These are phyloP conservation scores for Huntiella omanensis DNA, from an alignment of 2,329 filamentous ascomycete species.

Conservation along the genomic window DNA sequence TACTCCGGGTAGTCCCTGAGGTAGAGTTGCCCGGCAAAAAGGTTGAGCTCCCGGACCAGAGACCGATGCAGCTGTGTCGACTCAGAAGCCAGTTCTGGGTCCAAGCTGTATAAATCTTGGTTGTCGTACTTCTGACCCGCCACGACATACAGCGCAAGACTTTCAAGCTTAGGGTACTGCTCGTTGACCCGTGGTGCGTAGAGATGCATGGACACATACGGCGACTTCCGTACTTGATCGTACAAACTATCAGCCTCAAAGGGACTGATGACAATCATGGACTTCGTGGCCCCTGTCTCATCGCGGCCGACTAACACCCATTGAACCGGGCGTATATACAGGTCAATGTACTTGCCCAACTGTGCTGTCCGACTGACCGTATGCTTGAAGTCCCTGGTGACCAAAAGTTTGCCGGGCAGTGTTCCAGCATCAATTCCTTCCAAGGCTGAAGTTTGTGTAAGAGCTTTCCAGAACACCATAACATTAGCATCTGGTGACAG, in stretches of 20 bases:
- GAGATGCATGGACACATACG: conserved; percentile 25
- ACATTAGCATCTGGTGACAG: conserved; percentile 18
- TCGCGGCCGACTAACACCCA: conserved; percentile 25
- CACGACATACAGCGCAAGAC: conserved; percentile 25
- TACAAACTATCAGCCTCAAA: conserved; percentile 38
- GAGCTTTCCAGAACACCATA: conserved; percentile 25
- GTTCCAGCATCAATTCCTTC: conserved; percentile 16
- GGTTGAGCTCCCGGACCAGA: conserved; percentile 30
- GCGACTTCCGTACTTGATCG: conserved; percentile 18
- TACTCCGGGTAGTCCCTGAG: conserved; percentile 37
- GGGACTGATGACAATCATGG: conserved; percentile 37
- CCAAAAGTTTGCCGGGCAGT: conserved; percentile 24
- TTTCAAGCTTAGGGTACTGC: conserved; percentile 23
- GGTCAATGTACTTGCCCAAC: conserved; percentile 17
- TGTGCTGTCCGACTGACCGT: not conserved
- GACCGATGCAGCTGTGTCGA: no score
- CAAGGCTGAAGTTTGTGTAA: conserved; percentile 24
- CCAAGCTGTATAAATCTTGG: not conserved
- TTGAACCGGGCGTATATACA: conserved; percentile 32
- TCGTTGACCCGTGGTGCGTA: conserved; percentile 29
- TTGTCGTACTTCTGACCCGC: conserved; percentile 13
- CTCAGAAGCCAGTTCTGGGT: no score
- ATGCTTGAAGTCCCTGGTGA: conserved; percentile 29
- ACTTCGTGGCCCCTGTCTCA: not conserved
- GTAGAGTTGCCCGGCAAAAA: conserved; percentile 53